Evolutionary conservation across 257 asterid genomes (phyloP).

Genomic region (Nicotiana undulata): DNA sequence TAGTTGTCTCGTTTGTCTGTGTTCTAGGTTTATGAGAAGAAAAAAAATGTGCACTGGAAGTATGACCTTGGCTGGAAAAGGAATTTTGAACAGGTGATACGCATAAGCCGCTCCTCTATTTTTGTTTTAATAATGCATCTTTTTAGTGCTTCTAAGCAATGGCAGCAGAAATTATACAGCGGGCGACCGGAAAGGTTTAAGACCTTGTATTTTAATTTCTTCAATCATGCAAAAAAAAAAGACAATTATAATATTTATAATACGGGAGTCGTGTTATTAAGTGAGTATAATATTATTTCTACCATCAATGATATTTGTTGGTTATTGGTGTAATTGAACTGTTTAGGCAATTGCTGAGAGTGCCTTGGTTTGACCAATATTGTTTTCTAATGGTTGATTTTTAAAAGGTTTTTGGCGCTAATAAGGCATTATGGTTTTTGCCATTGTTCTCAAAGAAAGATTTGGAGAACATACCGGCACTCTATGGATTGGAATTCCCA

Average conservation of each 20-base stretch:
- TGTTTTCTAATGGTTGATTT: background rate
- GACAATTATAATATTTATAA: background rate
- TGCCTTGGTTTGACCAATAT: background rate
- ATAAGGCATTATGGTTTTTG: conserved; percentile 53
- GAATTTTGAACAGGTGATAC: conserved; percentile 70
- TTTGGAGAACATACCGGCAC: conserved; percentile 62
- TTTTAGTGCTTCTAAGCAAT: background rate
- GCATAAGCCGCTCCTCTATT: background rate
- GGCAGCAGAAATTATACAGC: background rate
- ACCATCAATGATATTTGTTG: background rate
- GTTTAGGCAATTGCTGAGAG: background rate
- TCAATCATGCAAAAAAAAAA: background rate
- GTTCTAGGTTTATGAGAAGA: conserved; percentile 74
- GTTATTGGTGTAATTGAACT: background rate
- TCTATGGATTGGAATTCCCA: conserved; percentile 65
- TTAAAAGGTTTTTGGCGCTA: conserved; percentile 68
- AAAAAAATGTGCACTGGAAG: conserved; percentile 47
- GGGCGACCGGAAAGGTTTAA: background rate
- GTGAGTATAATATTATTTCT: background rate
- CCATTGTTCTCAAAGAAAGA: conserved; percentile 66
- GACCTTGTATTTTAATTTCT: background rate
- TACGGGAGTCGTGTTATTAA: background rate
- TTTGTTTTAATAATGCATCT: background rate
- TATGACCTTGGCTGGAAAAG: conserved; percentile 70
- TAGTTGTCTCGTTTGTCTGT: background rate